phyloP scores from a whole-genome alignment of 208 protist species.

The Leishmania aethiopica region DNA sequence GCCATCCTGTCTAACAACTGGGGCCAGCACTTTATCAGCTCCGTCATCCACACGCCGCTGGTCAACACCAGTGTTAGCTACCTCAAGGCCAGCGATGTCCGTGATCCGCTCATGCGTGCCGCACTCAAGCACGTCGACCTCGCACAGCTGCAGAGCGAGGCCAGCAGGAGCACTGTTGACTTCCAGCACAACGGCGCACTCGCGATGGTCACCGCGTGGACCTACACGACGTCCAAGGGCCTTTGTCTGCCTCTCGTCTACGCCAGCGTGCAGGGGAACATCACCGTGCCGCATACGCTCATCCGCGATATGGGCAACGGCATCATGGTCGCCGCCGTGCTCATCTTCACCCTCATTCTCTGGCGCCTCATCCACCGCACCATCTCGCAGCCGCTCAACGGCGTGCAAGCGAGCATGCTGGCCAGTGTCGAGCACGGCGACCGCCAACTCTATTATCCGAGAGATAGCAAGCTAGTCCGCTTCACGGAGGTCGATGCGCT shows the following conservation, averaged over 20 bases:
- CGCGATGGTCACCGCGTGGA: background rate
- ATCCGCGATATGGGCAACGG: conserved; percentile 7
- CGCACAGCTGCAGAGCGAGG: background rate
- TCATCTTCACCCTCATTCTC: background rate
- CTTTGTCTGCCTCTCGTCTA: conserved; percentile 7
- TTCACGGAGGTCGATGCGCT: conserved; percentile 17
- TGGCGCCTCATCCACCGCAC: conserved; percentile 4
- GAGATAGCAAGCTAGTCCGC: background rate
- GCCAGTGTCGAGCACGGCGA: background rate
- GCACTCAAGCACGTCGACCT: conserved; percentile 37
- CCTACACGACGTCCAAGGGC: background rate
- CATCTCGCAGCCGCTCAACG: conserved; percentile 9
- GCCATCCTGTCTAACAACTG: conserved; percentile 32
- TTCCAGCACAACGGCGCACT: conserved; percentile 14
- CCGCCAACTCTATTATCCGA: background rate
- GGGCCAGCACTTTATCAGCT: conserved; percentile 8
- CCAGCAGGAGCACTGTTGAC: background rate
- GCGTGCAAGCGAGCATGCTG: background rate
- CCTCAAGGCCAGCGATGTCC: conserved; percentile 24
- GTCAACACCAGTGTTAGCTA: background rate
- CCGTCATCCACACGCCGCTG: background rate
- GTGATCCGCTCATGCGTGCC: conserved; percentile 38
- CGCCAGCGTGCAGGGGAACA: background rate
- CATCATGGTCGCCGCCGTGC: background rate
- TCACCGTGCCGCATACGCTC: conserved; percentile 2